A percentile compares a stretch with the other conserved stretches of the same genome.
Conservation (phyloP, 2,329 filamentous ascomycete genomes). For the Colletotrichum somersetense region DNA sequence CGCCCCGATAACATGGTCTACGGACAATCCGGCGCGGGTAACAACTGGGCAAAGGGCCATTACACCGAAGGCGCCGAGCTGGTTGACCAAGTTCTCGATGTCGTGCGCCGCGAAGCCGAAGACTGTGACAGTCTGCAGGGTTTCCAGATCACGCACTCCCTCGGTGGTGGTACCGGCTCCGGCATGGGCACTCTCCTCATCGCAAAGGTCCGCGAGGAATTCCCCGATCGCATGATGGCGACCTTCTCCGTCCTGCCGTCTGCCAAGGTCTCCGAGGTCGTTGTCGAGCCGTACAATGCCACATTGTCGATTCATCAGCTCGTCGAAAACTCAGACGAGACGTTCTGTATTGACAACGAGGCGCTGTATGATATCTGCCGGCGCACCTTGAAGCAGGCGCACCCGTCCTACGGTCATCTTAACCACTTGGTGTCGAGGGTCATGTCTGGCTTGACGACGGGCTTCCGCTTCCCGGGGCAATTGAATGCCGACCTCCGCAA, state of each 20-base stretch:
- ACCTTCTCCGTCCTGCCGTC: constrained; percentile 99
- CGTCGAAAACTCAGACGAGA: constrained; percentile 99
- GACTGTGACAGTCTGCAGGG: constrained; percentile 99
- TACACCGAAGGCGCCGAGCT: constrained; percentile 99
- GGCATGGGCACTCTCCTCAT: constrained; percentile 99
- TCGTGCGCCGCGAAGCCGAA: constrained; percentile 98
- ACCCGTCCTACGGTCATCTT: constrained; percentile 98
- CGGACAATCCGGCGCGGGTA: constrained; percentile 98
- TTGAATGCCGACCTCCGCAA: constrained; percentile 99
- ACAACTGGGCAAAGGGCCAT: constrained; percentile 99
- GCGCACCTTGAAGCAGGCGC: constrained; percentile 97
- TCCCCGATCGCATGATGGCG: constrained; percentile 99
- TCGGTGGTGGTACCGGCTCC: constrained; percentile 99
- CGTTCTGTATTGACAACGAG: constrained; percentile 99
- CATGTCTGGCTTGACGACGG: constrained; percentile 99
- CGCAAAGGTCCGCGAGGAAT: constrained; percentile 99
- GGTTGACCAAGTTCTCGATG: constrained; percentile 96
- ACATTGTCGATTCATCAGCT: constrained; percentile 99
- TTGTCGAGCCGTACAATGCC: constrained; percentile 99
- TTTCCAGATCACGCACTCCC: constrained; percentile 99
- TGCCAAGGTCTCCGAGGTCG: constrained; percentile 99
- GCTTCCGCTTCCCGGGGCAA: constrained; percentile 98
- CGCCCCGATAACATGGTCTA: constrained; percentile 99
- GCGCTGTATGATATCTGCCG: constrained; percentile 99
- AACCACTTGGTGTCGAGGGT: constrained; percentile 99